Conservation (phyloP, 2,329 filamentous ascomycete genomes). For the Chaetomium strumarium region DNA sequence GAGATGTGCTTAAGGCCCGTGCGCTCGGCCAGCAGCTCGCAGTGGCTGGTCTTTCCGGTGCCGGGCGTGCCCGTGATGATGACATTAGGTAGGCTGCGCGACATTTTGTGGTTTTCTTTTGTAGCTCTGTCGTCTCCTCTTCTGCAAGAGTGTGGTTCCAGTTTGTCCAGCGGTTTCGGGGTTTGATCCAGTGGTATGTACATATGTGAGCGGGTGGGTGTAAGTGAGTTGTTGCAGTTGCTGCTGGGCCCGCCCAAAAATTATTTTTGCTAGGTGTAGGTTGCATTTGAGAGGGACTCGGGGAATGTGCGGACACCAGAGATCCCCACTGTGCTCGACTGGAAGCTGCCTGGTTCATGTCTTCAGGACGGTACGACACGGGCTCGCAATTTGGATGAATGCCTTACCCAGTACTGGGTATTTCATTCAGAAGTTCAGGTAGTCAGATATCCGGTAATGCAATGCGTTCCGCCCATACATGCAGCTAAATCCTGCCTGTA, state of each 20-base stretch:
- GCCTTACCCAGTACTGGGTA: too few species aligned
- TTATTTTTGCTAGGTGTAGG: slow-evolving; percentile 14
- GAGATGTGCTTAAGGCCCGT: slow-evolving; percentile 76
- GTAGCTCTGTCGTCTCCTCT: neutral
- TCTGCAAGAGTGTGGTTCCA: neutral
- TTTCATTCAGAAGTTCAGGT: too few species aligned
- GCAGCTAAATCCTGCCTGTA: too few species aligned
- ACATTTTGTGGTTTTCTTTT: slow-evolving; percentile 26
- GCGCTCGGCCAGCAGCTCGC: slow-evolving; percentile 69
- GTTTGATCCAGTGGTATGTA: too few species aligned
- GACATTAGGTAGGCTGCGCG: slow-evolving; percentile 69
- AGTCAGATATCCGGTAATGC: too few species aligned
- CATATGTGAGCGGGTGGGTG: too few species aligned
- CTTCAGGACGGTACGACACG: too few species aligned
- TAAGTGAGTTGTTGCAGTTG: slow-evolving; percentile 3
- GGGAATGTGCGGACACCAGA: slow-evolving; percentile 1
- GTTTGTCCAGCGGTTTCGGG: neutral
- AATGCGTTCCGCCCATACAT: too few species aligned
- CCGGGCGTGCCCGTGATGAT: slow-evolving; percentile 94
- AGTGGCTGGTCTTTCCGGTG: slow-evolving; percentile 91
- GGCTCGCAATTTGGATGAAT: too few species aligned
- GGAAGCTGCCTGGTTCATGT: too few species aligned
- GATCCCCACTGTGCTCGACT: slow-evolving; percentile 10
- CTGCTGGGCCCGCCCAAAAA: neutral
- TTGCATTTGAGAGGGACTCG: neutral